phyloP scores from a whole-genome alignment of 2,329 filamentous ascomycete species.

The Fusarium azukiicola region DNA sequence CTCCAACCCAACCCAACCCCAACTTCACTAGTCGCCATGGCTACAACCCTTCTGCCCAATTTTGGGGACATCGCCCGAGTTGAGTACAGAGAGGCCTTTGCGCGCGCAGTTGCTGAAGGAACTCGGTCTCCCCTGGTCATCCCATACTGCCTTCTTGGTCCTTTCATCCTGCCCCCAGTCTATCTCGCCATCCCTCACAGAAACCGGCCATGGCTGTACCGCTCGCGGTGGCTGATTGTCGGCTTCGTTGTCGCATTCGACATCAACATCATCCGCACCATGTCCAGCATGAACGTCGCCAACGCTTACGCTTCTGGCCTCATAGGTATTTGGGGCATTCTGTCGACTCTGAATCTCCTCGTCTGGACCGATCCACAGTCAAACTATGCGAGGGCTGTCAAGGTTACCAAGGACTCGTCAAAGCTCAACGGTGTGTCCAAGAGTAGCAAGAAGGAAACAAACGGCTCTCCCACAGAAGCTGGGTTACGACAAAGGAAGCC shows the following conservation, averaged over 20 bases:
- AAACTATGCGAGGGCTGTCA: constrained; percentile 74
- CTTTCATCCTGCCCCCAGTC: constrained; percentile 71
- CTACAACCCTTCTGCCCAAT: constrained; percentile 25
- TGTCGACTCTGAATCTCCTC: constrained; percentile 72
- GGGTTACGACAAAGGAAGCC: constrained; percentile 47
- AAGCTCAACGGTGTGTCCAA: neutral
- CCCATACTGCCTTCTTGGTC: constrained; percentile 72
- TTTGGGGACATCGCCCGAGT: constrained; percentile 55
- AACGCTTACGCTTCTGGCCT: constrained; percentile 74
- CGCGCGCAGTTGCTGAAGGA: constrained; percentile 62
- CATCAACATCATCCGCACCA: constrained; percentile 62
- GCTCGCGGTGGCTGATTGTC: constrained; percentile 71
- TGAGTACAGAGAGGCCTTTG: constrained; percentile 64
- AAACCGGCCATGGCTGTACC: constrained; percentile 72
- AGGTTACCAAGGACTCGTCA: constrained; percentile 48
- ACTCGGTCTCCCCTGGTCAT: constrained; percentile 71
- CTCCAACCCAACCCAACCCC: neutral
- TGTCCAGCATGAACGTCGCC: constrained; percentile 74
- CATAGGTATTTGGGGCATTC: constrained; percentile 71
- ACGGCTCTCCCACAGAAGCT: constrained; percentile 20
- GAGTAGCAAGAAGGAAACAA: neutral
- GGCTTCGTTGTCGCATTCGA: constrained; percentile 68
- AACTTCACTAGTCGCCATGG: constrained; percentile 26
- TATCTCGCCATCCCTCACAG: constrained; percentile 79
- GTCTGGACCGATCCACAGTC: constrained; percentile 78